Evolutionary conservation across 805 yeast genomes (phyloP).

Genomic region (Ogataea trehalophila): DNA sequence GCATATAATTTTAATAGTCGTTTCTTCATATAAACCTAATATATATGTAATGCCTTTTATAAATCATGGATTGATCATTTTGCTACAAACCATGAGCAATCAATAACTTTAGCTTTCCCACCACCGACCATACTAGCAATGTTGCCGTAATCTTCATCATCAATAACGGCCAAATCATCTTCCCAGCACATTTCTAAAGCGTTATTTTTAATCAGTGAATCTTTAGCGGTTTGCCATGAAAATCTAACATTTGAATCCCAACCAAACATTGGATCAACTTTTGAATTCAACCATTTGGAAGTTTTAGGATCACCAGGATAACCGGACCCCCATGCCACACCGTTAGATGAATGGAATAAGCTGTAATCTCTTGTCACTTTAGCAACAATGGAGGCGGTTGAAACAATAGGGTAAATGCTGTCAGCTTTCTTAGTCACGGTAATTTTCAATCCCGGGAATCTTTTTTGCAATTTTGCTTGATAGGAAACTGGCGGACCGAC

Average conservation of each 20-base stretch:
- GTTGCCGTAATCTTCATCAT: slow-evolving; percentile 26
- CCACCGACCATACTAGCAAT: slow-evolving; percentile 13
- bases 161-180: slow-evolving; percentile 35
- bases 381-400: slow-evolving; percentile 93
- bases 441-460: slow-evolving; percentile 67
- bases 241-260: slow-evolving; percentile 76
- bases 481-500: slow-evolving; percentile 93
- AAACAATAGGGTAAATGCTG: slow-evolving; percentile 83
- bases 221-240: slow-evolving; percentile 93
- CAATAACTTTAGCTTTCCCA: slow-evolving; percentile 3
- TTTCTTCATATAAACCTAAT: neutral
- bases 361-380: slow-evolving; percentile 83
- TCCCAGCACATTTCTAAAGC: slow-evolving; percentile 60
- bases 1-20: too few species aligned
- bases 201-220: slow-evolving; percentile 51
- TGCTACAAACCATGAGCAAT: slow-evolving; percentile 18
- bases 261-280: slow-evolving; percentile 73
- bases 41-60: neutral
- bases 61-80: neutral
- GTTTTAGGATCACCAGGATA: slow-evolving; percentile 94
- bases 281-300: slow-evolving; percentile 59
- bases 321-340: slow-evolving; percentile 70
- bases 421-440: slow-evolving; percentile 95
- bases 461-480: slow-evolving; percentile 62
- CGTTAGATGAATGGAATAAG: slow-evolving; percentile 17